A percentile compares a stretch with the other conserved stretches of the same genome.
Evolutionary conservation across 176 grass and related monocot genomes (phyloP).

Genomic region (Lolium multiflorum): DNA sequence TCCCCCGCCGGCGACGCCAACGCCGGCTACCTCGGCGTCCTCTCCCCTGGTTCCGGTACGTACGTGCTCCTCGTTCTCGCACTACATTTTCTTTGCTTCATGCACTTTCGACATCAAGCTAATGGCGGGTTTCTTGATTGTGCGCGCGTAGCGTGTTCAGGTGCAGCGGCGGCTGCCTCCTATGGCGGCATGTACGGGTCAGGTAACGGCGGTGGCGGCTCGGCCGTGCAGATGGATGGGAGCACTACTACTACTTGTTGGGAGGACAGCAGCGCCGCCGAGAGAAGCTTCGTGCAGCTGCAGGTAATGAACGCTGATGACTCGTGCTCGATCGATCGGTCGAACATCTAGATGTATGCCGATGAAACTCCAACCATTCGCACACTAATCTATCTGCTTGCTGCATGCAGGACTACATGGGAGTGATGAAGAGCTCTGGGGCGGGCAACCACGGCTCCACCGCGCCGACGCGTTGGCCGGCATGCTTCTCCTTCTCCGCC

Average conservation of each 20-base stretch:
- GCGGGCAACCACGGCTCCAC: not conserved
- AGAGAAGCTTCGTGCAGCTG: constrained; percentile 46
- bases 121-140: not conserved
- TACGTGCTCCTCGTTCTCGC: not conserved
- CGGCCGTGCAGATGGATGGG: constrained; percentile 5
- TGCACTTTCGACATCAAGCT: not conserved
- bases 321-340: not conserved
- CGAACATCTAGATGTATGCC: not conserved
- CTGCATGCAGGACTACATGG: constrained; percentile 54
- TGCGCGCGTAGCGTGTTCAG: constrained; percentile 22
- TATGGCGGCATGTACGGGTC: constrained; percentile 20
- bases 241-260: not conserved
- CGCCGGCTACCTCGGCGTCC: constrained; percentile 24
- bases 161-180: constrained; percentile 8
- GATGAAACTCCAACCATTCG: not conserved
- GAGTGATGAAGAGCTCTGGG: constrained; percentile 22
- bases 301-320: constrained; percentile 36
- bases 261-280: constrained; percentile 35
- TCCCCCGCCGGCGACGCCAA: constrained; percentile 35
- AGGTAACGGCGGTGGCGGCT: constrained; percentile 22
- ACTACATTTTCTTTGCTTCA: not conserved
- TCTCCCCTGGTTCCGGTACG: constrained; percentile 39
- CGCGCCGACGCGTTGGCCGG: constrained; percentile 18
- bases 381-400: not conserved
- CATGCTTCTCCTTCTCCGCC: constrained; percentile 38